Percentiles rank a stretch among this genome's conserved stretches.
These are phyloP conservation scores for Phytophthora pseudosyringae DNA, from an alignment of 352 stramenopile genomes.

Conservation along the genomic window DNA sequence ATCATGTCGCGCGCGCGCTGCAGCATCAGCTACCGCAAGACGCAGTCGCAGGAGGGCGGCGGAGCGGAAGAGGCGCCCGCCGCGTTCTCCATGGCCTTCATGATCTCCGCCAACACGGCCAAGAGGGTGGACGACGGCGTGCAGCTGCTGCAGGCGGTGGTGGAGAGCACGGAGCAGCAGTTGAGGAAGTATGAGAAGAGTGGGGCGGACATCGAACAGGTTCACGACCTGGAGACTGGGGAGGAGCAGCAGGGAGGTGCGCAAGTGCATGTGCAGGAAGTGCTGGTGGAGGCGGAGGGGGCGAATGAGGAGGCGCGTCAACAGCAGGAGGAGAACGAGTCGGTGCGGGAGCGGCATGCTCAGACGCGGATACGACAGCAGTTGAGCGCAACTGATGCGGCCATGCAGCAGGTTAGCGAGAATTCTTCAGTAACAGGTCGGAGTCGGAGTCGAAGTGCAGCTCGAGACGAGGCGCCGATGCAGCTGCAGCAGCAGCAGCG, in stretches of 20 bases:
- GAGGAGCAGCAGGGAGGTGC: background rate
- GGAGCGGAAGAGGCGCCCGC: background rate
- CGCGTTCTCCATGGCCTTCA: conserved; percentile 54
- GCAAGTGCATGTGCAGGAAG: conserved; percentile 12
- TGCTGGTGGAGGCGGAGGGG: background rate
- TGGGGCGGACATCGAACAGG: conserved; percentile 12
- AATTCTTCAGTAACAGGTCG: background rate
- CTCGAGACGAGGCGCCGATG: conserved; percentile 27
- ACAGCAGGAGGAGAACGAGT: conserved; percentile 5
- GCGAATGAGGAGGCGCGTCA: background rate
- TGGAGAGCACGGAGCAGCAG: conserved; percentile 52
- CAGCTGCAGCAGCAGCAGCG: conserved; percentile 18
- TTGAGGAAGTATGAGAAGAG: conserved; percentile 20
- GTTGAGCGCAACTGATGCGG: background rate
- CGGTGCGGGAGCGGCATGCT: conserved; percentile 32
- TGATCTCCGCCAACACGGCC: conserved; percentile 55
- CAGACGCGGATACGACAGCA: conserved; percentile 51
- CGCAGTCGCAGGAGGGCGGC: background rate
- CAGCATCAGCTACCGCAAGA: conserved; percentile 53
- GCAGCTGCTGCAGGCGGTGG: conserved; percentile 38
- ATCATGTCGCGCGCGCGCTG: conserved; percentile 68
- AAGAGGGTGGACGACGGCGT: conserved; percentile 53
- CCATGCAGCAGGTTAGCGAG: background rate
- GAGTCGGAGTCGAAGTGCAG: conserved; percentile 24
- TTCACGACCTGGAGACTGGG: conserved; percentile 3